Percentiles rank a stretch among this genome's conserved stretches.
These are phyloP conservation scores for Beauveria varroae DNA, from an alignment of 2,329 filamentous ascomycete species.

Conservation along the genomic window DNA sequence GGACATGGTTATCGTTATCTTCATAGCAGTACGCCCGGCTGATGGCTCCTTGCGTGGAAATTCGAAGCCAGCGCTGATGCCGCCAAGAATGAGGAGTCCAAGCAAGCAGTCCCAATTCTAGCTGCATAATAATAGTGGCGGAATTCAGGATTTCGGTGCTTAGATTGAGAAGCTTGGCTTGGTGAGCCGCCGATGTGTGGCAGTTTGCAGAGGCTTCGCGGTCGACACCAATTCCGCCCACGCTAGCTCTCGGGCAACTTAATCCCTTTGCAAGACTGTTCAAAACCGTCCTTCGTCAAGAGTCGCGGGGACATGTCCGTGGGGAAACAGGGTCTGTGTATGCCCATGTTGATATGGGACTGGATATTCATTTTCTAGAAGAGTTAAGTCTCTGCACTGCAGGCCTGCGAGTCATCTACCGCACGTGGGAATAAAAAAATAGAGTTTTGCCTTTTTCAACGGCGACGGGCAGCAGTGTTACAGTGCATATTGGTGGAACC, in stretches of 20 bases:
- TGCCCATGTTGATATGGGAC: no score
- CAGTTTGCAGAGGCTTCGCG: not conserved
- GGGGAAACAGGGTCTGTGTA: not conserved
- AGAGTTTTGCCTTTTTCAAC: conserved; percentile 2
- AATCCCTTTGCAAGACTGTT: not conserved
- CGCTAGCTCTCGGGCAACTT: not conserved
- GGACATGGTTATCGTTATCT: not conserved
- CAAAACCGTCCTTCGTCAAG: not conserved
- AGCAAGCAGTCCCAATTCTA: not conserved
- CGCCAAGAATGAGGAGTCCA: not conserved
- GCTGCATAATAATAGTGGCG: not conserved
- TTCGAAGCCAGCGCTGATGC: not conserved
- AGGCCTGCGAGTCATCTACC: not conserved
- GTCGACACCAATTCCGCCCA: not conserved
- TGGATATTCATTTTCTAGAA: not conserved
- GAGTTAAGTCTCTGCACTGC: not conserved
- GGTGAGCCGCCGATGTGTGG: not conserved
- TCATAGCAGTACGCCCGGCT: not conserved
- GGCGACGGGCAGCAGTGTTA: not conserved
- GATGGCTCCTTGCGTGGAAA: not conserved
- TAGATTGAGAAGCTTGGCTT: not conserved
- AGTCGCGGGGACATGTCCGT: not conserved
- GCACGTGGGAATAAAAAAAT: not conserved
- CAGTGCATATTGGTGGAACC: conserved; percentile 6
- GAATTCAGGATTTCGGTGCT: conserved; percentile 5